These are phyloP conservation scores for Paraleonurus japonicus DNA, from an alignment of 257 asterid genomes.

Conservation along the genomic window DNA sequence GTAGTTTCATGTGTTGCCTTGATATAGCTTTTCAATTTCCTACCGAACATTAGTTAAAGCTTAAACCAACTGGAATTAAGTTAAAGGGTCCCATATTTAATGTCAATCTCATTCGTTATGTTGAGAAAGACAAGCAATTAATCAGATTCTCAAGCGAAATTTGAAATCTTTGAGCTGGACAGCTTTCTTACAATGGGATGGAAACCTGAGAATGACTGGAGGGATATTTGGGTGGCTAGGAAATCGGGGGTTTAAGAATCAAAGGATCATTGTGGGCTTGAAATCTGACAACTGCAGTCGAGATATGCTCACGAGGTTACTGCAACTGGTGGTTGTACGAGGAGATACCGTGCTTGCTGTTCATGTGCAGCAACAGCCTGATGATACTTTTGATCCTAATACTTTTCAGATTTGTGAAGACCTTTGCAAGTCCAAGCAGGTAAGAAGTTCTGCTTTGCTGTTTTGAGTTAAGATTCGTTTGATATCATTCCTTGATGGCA, in stretches of 20 bases:
- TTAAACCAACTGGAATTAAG: slow-evolving; percentile 28
- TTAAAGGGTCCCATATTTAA: slow-evolving; percentile 23
- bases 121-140: neutral
- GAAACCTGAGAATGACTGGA: slow-evolving; percentile 31
- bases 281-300: slow-evolving; percentile 67
- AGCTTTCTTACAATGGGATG: slow-evolving; percentile 30
- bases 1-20: neutral
- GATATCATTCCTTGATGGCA: neutral
- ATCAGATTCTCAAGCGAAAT: neutral
- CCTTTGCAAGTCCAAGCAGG: slow-evolving; percentile 49
- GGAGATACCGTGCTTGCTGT: slow-evolving; percentile 66
- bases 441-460: neutral
- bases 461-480: neutral
- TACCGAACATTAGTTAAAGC: slow-evolving; percentile 35
- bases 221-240: slow-evolving; percentile 42
- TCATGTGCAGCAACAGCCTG: slow-evolving; percentile 56
- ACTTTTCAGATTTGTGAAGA: slow-evolving; percentile 51
- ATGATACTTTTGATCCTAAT: slow-evolving; percentile 64
- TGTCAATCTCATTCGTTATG: neutral
- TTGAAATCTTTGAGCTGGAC: neutral
- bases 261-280: slow-evolving; percentile 58
- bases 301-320: slow-evolving; percentile 65
- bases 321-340: slow-evolving; percentile 33
- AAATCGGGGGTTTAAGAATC: slow-evolving; percentile 32
- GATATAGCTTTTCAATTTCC: neutral